phyloP scores from a whole-genome alignment of 306 rosid genomes.

The Corylus avellana region DNA sequence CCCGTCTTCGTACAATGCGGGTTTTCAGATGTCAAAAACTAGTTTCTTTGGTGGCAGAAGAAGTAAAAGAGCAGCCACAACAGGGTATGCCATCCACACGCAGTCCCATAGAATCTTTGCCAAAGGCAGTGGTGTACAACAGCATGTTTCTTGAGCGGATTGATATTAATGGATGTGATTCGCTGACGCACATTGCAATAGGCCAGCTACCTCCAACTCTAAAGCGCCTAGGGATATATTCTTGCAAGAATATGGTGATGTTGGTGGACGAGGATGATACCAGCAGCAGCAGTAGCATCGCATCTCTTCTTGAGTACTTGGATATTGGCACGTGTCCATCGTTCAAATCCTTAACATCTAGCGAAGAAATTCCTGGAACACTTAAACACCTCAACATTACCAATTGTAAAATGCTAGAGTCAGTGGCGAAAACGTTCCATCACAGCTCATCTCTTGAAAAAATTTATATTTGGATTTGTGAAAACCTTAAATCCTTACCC shows the following conservation, averaged over 20 bases:
- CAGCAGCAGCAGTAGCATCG: too few relatives aligned
- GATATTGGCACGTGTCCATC: too few relatives aligned
- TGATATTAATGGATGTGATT: neutral
- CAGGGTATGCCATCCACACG: neutral
- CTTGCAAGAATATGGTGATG: too few relatives aligned
- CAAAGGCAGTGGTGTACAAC: neutral
- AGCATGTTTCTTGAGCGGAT: neutral
- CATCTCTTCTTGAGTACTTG: too few relatives aligned
- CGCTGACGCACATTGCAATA: neutral
- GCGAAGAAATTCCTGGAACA: too few relatives aligned
- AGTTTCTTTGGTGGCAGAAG: neutral
- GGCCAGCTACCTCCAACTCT: neutral
- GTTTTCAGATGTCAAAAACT: neutral
- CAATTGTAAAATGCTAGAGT: neutral
- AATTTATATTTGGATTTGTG: neutral
- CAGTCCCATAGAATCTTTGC: neutral
- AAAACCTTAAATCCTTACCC: neutral
- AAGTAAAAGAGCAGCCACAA: neutral
- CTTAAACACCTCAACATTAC: accelerated
- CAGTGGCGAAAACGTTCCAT: conserved; percentile 13
- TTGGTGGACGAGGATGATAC: too few relatives aligned
- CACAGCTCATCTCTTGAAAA: neutral
- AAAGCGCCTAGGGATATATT: neutral
- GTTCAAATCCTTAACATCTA: too few relatives aligned
- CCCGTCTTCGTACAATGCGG: neutral